Conservation (phyloP, 345 rosid species). For the Lagerstroemia speciosa region DNA sequence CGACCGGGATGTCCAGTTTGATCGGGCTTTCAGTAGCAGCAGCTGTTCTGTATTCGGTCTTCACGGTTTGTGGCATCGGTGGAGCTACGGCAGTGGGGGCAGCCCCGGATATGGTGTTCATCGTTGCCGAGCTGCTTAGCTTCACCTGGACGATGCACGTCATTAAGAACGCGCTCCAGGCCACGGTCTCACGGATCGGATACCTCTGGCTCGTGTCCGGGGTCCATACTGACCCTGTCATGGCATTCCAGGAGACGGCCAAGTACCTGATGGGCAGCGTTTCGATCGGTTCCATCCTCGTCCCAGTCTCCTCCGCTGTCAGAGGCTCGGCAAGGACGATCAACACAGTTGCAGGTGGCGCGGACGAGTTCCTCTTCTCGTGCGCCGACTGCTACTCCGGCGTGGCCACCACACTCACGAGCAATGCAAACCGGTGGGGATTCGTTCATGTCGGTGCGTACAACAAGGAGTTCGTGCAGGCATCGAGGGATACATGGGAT, state of each 20-base stretch:
- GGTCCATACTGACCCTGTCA: constrained; percentile 28
- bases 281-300: constrained; percentile 52
- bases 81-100: constrained; percentile 63
- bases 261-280: constrained; percentile 49
- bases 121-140: constrained; percentile 42
- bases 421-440: constrained; percentile 66
- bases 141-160: constrained; percentile 74
- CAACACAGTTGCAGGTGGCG: constrained; percentile 36
- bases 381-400: constrained; percentile 56
- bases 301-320: constrained; percentile 38
- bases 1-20: constrained; percentile 25
- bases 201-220: constrained; percentile 43
- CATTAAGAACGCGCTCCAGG: constrained; percentile 46
- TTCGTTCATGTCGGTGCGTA: constrained; percentile 70
- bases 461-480: constrained; percentile 56
- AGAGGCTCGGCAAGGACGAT: constrained; percentile 52
- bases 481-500: constrained; percentile 67
- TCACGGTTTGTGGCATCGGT: constrained; percentile 67
- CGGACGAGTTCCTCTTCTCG: constrained; percentile 60
- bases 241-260: constrained; percentile 35
- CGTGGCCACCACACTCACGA: constrained; percentile 36
- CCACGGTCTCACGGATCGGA: constrained; percentile 49
- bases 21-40: constrained; percentile 22
- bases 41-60: constrained; percentile 35
- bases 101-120: constrained; percentile 40